Conservation (phyloP, 805 yeast species). For the Ogataea parapolymorpha region DNA sequence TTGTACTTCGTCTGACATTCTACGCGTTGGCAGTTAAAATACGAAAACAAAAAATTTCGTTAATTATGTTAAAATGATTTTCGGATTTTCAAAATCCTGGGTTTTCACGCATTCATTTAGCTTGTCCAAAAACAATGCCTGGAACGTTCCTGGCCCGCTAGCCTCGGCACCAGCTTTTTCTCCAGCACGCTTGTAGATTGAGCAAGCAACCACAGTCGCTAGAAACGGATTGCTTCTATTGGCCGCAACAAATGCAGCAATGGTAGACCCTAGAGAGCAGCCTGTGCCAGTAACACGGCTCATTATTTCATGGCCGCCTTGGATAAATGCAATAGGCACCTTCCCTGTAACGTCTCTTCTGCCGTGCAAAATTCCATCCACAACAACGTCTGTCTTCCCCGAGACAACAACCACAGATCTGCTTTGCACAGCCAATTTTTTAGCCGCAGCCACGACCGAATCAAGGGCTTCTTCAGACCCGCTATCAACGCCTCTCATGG, state of each 20-base stretch:
- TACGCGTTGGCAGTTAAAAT: conserved; percentile 8
- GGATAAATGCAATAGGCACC: conserved; percentile 29
- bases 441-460: conserved; percentile 40
- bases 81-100: neutral
- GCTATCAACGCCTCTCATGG: conserved; percentile 76
- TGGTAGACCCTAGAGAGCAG: conserved; percentile 72
- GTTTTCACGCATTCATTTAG: conserved; percentile 18
- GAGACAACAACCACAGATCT: conserved; percentile 68
- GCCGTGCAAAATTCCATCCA: conserved; percentile 38
- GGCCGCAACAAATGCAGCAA: conserved; percentile 57
- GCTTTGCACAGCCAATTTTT: conserved; percentile 46
- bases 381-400: conserved; percentile 54
- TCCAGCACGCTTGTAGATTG: conserved; percentile 61
- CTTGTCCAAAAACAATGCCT: conserved; percentile 44
- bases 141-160: conserved; percentile 56
- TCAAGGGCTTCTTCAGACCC: conserved; percentile 16
- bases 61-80: neutral
- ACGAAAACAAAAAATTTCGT: conserved; percentile 4
- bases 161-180: conserved; percentile 42
- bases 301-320: conserved; percentile 64
- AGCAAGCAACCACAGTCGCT: conserved; percentile 54
- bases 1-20: conserved; percentile 6
- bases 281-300: conserved; percentile 78
- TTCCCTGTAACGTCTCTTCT: conserved; percentile 16
- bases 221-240: conserved; percentile 37